Conservation (phyloP, 2,329 filamentous ascomycete genomes). For the Coniella lustricola region DNA sequence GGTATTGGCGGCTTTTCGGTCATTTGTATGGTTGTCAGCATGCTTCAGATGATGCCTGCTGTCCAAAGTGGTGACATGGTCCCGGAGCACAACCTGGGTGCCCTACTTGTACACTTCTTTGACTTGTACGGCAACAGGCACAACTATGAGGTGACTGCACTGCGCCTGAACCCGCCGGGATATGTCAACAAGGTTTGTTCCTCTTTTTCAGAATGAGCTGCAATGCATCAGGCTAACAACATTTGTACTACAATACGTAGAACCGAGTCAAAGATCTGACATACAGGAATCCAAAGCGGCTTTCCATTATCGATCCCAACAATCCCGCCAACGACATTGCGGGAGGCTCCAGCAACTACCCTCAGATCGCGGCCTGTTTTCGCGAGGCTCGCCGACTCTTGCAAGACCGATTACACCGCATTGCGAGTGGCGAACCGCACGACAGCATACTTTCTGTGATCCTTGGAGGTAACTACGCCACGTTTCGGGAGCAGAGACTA, state of each 20-base stretch:
- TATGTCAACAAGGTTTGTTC: conserved; percentile 67
- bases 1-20: conserved; percentile 91
- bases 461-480: conserved; percentile 70
- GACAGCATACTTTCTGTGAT: conserved; percentile 63
- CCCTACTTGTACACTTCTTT: conserved; percentile 80
- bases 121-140: conserved; percentile 83
- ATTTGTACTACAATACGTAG: conserved; percentile 23
- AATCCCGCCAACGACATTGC: conserved; percentile 80
- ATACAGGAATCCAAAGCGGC: conserved; percentile 56
- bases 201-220: neutral
- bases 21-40: conserved; percentile 86
- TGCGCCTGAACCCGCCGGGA: conserved; percentile 66
- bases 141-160: conserved; percentile 61
- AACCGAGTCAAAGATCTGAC: conserved; percentile 36
- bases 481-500: conserved; percentile 62
- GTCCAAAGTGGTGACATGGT: conserved; percentile 54
- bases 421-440: conserved; percentile 26
- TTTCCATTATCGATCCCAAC: conserved; percentile 92
- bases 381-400: conserved; percentile 53
- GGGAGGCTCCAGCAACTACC: conserved; percentile 69
- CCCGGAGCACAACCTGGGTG: conserved; percentile 63
- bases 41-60: conserved; percentile 73
- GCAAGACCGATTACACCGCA: conserved; percentile 47
- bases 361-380: conserved; percentile 63
- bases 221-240: neutral